Evolutionary conservation across 176 grass and related monocot species (phyloP).

Genomic region (Cymbopogon citratus): DNA sequence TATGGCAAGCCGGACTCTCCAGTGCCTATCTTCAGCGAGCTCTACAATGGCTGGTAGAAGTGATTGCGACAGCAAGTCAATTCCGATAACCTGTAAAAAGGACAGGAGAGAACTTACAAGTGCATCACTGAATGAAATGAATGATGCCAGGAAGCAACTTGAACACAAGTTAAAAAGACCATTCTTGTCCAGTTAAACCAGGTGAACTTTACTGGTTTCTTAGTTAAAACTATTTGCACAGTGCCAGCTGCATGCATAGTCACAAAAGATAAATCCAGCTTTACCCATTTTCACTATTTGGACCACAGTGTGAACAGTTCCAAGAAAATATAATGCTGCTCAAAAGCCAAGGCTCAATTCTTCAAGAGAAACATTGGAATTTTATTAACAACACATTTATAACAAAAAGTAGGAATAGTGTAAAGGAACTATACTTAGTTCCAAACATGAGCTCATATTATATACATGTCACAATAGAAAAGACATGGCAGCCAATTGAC

Average conservation of each 20-base stretch:
- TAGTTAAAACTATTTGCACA: not conserved
- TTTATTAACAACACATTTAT: not conserved
- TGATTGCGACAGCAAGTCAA: conserved; percentile 91
- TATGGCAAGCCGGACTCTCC: conserved; percentile 94
- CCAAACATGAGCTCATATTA: not conserved
- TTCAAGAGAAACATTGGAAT: not conserved
- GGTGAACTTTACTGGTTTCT: not conserved
- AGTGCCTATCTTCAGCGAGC: conserved; percentile 90
- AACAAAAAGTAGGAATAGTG: not conserved
- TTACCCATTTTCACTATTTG: not conserved
- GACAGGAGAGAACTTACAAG: not conserved
- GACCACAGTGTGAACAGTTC: not conserved
- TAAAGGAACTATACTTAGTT: not conserved
- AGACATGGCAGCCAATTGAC: not conserved
- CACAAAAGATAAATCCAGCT: not conserved
- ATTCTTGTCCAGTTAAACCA: not conserved
- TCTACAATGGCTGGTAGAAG: conserved; percentile 91
- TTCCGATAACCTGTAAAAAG: conserved; percentile 85
- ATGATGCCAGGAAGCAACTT: not conserved
- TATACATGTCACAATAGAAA: not conserved
- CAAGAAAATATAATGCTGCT: not conserved
- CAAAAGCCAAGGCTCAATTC: not conserved
- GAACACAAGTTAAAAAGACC: not conserved
- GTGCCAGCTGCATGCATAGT: not conserved
- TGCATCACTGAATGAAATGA: not conserved